Conservation (phyloP, 2,329 filamentous ascomycete species). For the Dothistroma septosporum region DNA sequence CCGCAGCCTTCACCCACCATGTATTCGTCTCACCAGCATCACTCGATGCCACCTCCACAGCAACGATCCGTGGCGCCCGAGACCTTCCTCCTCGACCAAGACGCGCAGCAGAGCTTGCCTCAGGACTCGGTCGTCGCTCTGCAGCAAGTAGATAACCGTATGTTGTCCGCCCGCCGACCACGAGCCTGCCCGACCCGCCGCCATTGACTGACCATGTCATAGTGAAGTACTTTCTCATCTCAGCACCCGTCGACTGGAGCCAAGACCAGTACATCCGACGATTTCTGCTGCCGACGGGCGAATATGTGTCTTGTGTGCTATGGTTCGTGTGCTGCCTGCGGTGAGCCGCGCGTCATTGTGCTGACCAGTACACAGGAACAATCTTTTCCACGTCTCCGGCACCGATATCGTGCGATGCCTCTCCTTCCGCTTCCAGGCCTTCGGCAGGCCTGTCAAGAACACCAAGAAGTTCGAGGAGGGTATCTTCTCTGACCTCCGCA, state of each 20-base stretch:
- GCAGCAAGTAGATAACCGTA: slow-evolving; percentile 97
- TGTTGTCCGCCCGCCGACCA: slow-evolving; percentile 37
- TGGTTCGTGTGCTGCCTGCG: slow-evolving; percentile 54
- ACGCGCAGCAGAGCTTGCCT: slow-evolving; percentile 92
- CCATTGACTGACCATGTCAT: slow-evolving; percentile 34
- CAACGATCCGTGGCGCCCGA: slow-evolving; percentile 69
- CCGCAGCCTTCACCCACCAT: slow-evolving; percentile 30
- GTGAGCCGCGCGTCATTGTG: slow-evolving; percentile 12
- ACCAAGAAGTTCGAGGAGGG: slow-evolving; percentile 99
- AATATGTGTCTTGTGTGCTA: slow-evolving; percentile 97
- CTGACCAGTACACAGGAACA: slow-evolving; percentile 62
- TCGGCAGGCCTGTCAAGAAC: slow-evolving; percentile 97
- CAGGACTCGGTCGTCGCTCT: slow-evolving; percentile 95
- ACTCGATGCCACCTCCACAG: slow-evolving; percentile 72
- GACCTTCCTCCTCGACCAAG: slow-evolving; percentile 96
- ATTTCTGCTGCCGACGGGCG: slow-evolving; percentile 91
- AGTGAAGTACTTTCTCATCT: slow-evolving; percentile 99
- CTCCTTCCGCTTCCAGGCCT: slow-evolving; percentile 97
- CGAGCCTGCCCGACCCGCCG: not conserved
- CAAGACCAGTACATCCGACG: slow-evolving; percentile 93
- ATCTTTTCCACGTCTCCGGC: slow-evolving; percentile 97
- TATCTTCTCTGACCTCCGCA: slow-evolving; percentile 97
- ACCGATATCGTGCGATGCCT: slow-evolving; percentile 98
- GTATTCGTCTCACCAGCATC: slow-evolving; percentile 55
- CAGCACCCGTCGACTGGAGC: slow-evolving; percentile 95